Percentiles rank a stretch among this genome's conserved stretches.
These are phyloP conservation scores for Penicillium cataractarum DNA, from an alignment of 495 filamentous ascomycete species.

Conservation along the genomic window DNA sequence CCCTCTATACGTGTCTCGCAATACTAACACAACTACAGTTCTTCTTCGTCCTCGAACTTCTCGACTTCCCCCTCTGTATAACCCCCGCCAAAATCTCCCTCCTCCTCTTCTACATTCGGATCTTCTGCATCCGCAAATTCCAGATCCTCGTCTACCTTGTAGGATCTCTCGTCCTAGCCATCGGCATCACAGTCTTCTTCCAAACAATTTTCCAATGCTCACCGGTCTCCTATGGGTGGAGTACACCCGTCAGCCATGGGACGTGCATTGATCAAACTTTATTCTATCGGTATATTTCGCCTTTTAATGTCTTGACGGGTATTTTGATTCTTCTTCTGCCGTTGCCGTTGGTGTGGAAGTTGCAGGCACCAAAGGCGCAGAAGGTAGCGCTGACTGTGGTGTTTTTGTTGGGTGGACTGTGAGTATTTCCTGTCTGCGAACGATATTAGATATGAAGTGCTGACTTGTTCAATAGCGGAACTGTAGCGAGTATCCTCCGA, in stretches of 20 bases:
- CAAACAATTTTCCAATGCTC: constrained; percentile 37
- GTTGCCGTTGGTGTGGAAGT: constrained; percentile 47
- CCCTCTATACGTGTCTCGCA: background rate
- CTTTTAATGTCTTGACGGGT: constrained; percentile 39
- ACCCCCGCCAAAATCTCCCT: constrained; percentile 29
- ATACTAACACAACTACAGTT: background rate
- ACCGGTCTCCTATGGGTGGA: constrained; percentile 37
- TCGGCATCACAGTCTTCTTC: constrained; percentile 33
- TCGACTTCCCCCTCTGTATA: constrained; percentile 21
- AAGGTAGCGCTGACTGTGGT: constrained; percentile 33
- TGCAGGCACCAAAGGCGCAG: constrained; percentile 24
- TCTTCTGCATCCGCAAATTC: constrained; percentile 35
- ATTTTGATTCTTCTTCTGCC: constrained; percentile 44
- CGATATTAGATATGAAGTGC: background rate
- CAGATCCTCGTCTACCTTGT: constrained; percentile 36
- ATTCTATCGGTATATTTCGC: constrained; percentile 36
- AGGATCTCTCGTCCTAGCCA: constrained; percentile 29
- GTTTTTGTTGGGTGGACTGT: constrained; percentile 35
- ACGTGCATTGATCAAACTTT: constrained; percentile 33
- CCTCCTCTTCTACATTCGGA: constrained; percentile 48
- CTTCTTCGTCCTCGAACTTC: constrained; percentile 15
- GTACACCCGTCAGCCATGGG: constrained; percentile 24
- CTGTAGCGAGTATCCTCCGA: constrained; percentile 28
- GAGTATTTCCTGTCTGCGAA: constrained; percentile 8
- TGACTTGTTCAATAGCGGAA: constrained; percentile 17